Base-by-base conservation (phyloP, 495 filamentous ascomycete species). In the Annulohypoxylon stygium region DNA sequence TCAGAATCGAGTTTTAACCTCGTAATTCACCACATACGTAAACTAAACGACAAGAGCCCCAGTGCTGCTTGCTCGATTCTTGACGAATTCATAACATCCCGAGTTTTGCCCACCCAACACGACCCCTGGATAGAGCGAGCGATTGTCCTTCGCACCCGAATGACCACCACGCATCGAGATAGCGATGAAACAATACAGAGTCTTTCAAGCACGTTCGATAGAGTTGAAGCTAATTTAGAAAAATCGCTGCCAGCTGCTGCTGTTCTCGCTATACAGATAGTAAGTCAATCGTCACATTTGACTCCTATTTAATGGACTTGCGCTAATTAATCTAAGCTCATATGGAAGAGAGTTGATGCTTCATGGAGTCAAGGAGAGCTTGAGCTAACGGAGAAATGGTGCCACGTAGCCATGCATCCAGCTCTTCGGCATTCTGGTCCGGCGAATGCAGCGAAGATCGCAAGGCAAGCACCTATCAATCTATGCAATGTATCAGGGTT, bases 331-430 rank as follows among this genome's bases (percentile, higher is more conserved):
- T 74, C 30, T 7, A 48, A 95, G 89, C 81, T 96, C 10, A 81
- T 97, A 26, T 96, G 93, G 92, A 97, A 93, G 78, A 83, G 84
- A 48, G 81, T 93, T 33, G 91, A 93, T 39, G 78, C 82, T 3
- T 83, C 83, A 23, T 88, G 87, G 67, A 82, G 76, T 11, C 83
- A 87, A 43, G 81, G 83, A 0, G 81, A 88, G 33, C 87, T 86
- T 62, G 83, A 86, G 14, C 63, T 82, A 26, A 86, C 91, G 2
- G 86, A 91, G 71, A 79, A 80, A 61, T 97, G 93, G 95, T 96
- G 93, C 76, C 82, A 75, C 16, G 78, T 96, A 16, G 88, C 89
- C n/a, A 80, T 90, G 47, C 90, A 93, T 65, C 69, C 77, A 23
- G 71, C 92, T 12, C 93, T 97, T 69, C 76, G 87, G 33, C 87